Conservation (phyloP, 2,329 filamentous ascomycete genomes). For the Arthrobotrys sphaeroides region DNA sequence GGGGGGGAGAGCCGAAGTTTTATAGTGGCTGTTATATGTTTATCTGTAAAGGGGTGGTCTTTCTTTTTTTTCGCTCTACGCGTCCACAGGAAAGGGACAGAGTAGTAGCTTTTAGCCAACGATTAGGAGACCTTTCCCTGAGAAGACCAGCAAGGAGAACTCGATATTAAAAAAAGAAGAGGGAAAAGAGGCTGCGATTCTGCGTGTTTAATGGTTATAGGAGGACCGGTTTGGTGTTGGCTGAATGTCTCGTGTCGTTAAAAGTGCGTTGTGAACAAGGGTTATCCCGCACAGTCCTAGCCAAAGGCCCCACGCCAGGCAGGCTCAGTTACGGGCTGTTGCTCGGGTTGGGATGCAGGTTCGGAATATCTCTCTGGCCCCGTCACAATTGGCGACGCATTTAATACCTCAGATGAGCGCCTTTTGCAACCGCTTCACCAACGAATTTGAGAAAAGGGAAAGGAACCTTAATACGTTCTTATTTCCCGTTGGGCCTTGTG, state of each 20-base stretch:
- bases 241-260: constrained; percentile 49
- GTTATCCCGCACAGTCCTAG: constrained; percentile 42
- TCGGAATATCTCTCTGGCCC: constrained; percentile 53
- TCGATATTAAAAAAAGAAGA: not conserved
- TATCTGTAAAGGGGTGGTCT: not conserved
- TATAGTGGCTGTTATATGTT: not conserved
- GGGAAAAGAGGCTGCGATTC: constrained; percentile 1
- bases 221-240: constrained; percentile 30
- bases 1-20: not conserved
- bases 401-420: constrained; percentile 53
- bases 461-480: constrained; percentile 33
- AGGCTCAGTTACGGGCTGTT: not conserved
- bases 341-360: constrained; percentile 31
- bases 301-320: constrained; percentile 19
- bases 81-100: not conserved
- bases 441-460: not conserved
- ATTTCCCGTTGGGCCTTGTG: constrained; percentile 33
- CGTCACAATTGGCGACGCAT: constrained; percentile 41
- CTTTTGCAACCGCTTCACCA: constrained; percentile 27
- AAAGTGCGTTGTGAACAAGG: constrained; percentile 50
- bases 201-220: constrained; percentile 43
- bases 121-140: not conserved
- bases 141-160: not conserved
- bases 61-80: no score
- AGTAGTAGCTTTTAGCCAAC: constrained; percentile 1